Conservation (phyloP, 495 filamentous ascomycete species). For the Xylaria bambusicola region DNA sequence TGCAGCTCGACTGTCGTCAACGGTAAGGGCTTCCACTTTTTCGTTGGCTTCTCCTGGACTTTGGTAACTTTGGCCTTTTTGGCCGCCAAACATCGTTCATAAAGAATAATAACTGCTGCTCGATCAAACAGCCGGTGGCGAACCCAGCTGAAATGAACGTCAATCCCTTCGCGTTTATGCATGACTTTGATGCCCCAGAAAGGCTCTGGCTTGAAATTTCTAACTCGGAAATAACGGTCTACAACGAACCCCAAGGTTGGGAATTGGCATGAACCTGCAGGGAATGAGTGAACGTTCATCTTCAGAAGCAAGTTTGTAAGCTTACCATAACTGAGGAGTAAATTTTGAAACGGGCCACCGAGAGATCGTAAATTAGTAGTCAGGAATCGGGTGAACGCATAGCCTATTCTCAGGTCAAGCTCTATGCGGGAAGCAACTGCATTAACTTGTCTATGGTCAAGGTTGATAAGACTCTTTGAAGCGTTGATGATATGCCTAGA, state of each 20-base stretch:
- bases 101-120: slow-evolving; percentile 74
- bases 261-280: slow-evolving; percentile 88
- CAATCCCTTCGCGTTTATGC: slow-evolving; percentile 72
- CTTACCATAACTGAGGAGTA: slow-evolving; percentile 84
- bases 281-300: slow-evolving; percentile 9
- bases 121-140: slow-evolving; percentile 86
- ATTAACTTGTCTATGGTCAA: slow-evolving; percentile 85
- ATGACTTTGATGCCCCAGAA: slow-evolving; percentile 93
- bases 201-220: slow-evolving; percentile 87
- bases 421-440: slow-evolving; percentile 91
- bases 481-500: slow-evolving; percentile 79
- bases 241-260: slow-evolving; percentile 96
- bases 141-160: slow-evolving; percentile 84
- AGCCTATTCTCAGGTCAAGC: slow-evolving; percentile 87
- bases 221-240: slow-evolving; percentile 87
- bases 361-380: slow-evolving; percentile 72
- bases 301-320: slow-evolving; percentile 13
- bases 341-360: slow-evolving; percentile 59
- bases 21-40: slow-evolving; percentile 90
- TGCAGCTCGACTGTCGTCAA: slow-evolving; percentile 98
- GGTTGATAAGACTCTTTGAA: slow-evolving; percentile 69
- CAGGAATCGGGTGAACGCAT: slow-evolving; percentile 86
- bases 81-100: slow-evolving; percentile 80
- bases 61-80: slow-evolving; percentile 77
- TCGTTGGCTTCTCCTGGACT: slow-evolving; percentile 85